Base-by-base conservation (phyloP, 192 early-diverging fungal species). In the Coemansia erecta region DNA sequence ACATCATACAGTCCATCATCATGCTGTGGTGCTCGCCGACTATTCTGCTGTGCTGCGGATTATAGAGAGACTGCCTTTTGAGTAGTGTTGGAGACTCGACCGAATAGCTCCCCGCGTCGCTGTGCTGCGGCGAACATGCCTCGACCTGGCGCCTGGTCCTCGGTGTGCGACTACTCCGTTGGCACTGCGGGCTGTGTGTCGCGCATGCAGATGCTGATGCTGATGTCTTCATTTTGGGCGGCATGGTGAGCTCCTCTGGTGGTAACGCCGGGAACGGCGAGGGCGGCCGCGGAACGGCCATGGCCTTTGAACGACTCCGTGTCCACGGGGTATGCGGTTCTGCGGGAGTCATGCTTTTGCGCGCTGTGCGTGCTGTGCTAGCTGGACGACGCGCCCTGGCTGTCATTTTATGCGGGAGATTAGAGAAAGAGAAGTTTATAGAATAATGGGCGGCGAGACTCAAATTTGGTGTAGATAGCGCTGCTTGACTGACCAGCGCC, bases 221-320 rank as follows among this genome's bases (percentile, higher is more conserved):
- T 37, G 35, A 8, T 9, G 35, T 37, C 8, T 37, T 37, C 10
- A 37, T 37, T 37, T 37, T 37, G 3, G 35, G 52, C n/a, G 35
- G 35, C 35, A 37, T 3, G 8, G 35, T 11, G 35, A 37, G 3
- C 1, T 21, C 17, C n/a, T 47, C 39, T 28, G 48, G 17, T 2
- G 59, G 42, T 31, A 79, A 47, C 35, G 71, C 56, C 0, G 70
- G 77, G n/a, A 79, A 73, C 47, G 77, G 73, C 24, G 62, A 47
- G 23, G 47, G 72, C 4, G 74, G 48, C n/a, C 69, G 46, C 35
- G 71, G 64, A 8, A 19, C 42, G 5, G 56, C 11, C 18, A 37
- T 26, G 9, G 61, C 56, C 47, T 53, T 53, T 43, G 50, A 66
- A 58, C 24, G 58, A 19, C 43, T 50, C 14, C 28, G 28, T 12